phyloP scores from a whole-genome alignment of 2,329 filamentous ascomycete species.

The Xylariomycetidae sp. region DNA sequence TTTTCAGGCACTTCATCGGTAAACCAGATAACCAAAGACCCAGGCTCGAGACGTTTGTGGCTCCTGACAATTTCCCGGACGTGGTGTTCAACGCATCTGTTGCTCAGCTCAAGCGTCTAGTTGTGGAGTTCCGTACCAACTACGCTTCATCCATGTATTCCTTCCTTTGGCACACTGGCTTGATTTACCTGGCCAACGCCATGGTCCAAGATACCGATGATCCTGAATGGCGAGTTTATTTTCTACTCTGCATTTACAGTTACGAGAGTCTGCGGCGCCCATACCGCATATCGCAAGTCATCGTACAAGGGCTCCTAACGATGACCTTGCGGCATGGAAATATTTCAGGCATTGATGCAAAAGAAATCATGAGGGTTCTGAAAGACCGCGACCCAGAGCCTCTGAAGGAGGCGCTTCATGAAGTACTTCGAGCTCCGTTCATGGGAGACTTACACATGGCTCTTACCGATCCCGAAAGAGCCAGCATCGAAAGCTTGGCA shows the following conservation, averaged over 20 bases:
- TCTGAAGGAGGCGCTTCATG: conserved; percentile 14
- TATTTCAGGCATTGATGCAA: conserved; percentile 25
- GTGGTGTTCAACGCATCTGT: conserved; percentile 30
- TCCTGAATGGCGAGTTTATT: conserved; percentile 29
- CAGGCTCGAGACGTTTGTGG: conserved; percentile 27
- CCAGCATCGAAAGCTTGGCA: conserved; percentile 29
- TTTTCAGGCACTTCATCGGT: conserved; percentile 27
- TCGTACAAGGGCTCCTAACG: conserved; percentile 29
- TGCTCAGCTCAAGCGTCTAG: conserved; percentile 32
- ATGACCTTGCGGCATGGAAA: conserved; percentile 30
- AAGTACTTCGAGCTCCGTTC: conserved; percentile 29
- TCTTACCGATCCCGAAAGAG: conserved; percentile 28
- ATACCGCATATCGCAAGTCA: conserved; percentile 31
- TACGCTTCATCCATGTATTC: conserved; percentile 30
- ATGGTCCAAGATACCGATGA: conserved; percentile 26
- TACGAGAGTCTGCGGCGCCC: conserved; percentile 31
- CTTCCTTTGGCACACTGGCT: conserved; percentile 35
- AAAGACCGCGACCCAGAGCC: conserved; percentile 17
- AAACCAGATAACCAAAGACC: conserved; percentile 1
- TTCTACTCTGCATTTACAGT: conserved; percentile 34
- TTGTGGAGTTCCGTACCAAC: conserved; percentile 30
- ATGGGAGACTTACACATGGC: conserved; percentile 34
- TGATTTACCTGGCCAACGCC: conserved; percentile 35
- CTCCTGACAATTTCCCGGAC: conserved; percentile 22
- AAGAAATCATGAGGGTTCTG: conserved; percentile 26